phyloP scores from a whole-genome alignment of 306 rosid genomes.

The Vicia villosa region DNA sequence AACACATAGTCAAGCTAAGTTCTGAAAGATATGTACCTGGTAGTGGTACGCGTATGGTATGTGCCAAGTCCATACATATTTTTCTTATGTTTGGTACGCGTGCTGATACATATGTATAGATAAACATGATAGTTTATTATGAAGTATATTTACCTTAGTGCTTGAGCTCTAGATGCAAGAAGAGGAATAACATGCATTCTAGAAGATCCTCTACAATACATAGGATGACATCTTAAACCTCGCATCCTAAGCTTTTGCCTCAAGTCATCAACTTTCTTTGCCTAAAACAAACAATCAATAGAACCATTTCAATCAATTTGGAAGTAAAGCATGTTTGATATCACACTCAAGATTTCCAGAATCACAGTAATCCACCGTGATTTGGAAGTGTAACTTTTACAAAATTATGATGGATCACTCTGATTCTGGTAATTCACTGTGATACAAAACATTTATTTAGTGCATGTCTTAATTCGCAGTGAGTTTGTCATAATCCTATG shows the following conservation, averaged over 20 bases:
- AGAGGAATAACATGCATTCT: conserved; percentile 44
- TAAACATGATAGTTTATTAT: background rate
- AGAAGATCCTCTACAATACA: conserved; percentile 38
- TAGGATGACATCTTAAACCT: conserved; percentile 46
- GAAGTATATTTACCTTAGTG: conserved; percentile 43
- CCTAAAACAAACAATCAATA: conserved; percentile 28
- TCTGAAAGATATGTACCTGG: too few relatives aligned
- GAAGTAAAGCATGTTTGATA: background rate
- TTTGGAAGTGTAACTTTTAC: background rate
- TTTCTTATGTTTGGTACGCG: too few relatives aligned
- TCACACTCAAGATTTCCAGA: background rate
- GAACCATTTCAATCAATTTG: conserved; percentile 11
- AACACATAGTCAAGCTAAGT: background rate
- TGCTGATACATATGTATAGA: too few relatives aligned
- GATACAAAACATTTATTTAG: too few relatives aligned
- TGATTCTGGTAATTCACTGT: too few relatives aligned
- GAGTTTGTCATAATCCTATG: background rate
- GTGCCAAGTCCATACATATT: too few relatives aligned
- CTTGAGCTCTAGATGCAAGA: conserved; percentile 50
- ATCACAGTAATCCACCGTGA: background rate
- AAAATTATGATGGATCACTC: too few relatives aligned
- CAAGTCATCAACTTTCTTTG: conserved; percentile 43
- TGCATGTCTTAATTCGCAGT: background rate
- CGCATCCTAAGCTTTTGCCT: conserved; percentile 46
- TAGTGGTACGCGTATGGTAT: too few relatives aligned